A percentile compares a stretch with the other conserved stretches of the same genome.
These are phyloP conservation scores for Lactarius pseudohatsudake DNA, from an alignment of 768 basidiomycete genomes.

Conservation along the genomic window DNA sequence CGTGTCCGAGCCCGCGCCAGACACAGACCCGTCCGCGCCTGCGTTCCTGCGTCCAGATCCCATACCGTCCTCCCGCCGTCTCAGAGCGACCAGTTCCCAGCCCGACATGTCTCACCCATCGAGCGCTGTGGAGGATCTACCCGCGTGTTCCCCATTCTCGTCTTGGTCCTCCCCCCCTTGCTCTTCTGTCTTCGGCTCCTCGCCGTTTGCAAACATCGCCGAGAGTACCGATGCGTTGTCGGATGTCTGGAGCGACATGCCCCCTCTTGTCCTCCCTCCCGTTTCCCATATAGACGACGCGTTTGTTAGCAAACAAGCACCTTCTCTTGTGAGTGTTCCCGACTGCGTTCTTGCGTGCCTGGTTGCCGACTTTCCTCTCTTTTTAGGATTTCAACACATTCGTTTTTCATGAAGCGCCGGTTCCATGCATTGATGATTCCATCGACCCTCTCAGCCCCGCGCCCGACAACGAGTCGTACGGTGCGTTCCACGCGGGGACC, in stretches of 20 bases:
- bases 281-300: slow-evolving; percentile 1
- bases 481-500: slow-evolving; percentile 16
- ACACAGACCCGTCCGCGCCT: slow-evolving; percentile 38
- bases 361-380: not conserved
- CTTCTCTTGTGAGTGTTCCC: slow-evolving; percentile 28
- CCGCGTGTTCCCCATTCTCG: not conserved
- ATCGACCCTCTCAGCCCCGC: slow-evolving; percentile 28
- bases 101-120: slow-evolving; percentile 23
- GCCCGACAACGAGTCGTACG: not conserved
- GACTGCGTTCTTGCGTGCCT: not conserved
- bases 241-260: slow-evolving; percentile 27
- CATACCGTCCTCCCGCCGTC: slow-evolving; percentile 21
- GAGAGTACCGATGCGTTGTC: slow-evolving; percentile 9
- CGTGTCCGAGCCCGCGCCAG: slow-evolving; percentile 52
- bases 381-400: slow-evolving; percentile 28
- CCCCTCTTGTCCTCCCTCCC: slow-evolving; percentile 28
- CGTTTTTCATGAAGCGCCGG: slow-evolving; percentile 28
- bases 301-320: slow-evolving; percentile 18
- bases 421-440: slow-evolving; percentile 26
- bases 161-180: not conserved
- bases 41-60: slow-evolving; percentile 23
- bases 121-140: slow-evolving; percentile 1
- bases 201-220: slow-evolving; percentile 12
- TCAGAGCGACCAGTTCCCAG: slow-evolving; percentile 29
- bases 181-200: slow-evolving; percentile 13